Conservation (phyloP, 768 basidiomycete species). For the Boletus eberwhitei region DNA sequence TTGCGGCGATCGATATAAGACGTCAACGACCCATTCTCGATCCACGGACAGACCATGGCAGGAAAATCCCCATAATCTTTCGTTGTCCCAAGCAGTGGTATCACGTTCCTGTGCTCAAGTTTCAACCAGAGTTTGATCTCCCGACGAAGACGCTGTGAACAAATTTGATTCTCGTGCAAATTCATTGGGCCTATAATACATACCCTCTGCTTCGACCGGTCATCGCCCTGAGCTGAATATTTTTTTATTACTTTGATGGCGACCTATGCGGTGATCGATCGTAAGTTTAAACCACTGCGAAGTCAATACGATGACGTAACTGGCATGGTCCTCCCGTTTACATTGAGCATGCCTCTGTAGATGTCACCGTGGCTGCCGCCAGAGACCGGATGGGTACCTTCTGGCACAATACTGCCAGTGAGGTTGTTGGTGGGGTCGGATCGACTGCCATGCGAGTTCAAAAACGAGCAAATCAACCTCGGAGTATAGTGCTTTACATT, state of each 20-base stretch:
- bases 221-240: slow-evolving; percentile 15
- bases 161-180: background rate
- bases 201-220: slow-evolving; percentile 16
- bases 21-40: slow-evolving; percentile 27
- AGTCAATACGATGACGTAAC: background rate
- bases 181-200: background rate
- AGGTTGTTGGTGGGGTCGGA: slow-evolving; percentile 13
- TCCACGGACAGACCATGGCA: slow-evolving; percentile 36
- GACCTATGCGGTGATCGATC: slow-evolving; percentile 7
- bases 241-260: slow-evolving; percentile 26
- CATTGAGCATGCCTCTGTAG: slow-evolving; percentile 14
- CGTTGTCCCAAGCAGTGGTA: slow-evolving; percentile 29
- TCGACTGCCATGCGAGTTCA: slow-evolving; percentile 9
- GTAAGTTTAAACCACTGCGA: background rate
- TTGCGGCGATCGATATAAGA: slow-evolving; percentile 18
- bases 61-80: slow-evolving; percentile 27
- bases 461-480: background rate
- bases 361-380: slow-evolving; percentile 22
- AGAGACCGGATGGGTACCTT: slow-evolving; percentile 13
- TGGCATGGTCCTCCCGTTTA: slow-evolving; percentile 11
- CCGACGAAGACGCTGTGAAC: slow-evolving; percentile 21
- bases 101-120: slow-evolving; percentile 30
- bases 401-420: slow-evolving; percentile 7
- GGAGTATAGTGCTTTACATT: slow-evolving; percentile 4
- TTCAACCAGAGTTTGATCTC: slow-evolving; percentile 31